Percentiles rank a stretch among this genome's conserved stretches.
phyloP scores from a whole-genome alignment of 2,329 filamentous ascomycete genomes.

The Purpureocillium lavendulum region DNA sequence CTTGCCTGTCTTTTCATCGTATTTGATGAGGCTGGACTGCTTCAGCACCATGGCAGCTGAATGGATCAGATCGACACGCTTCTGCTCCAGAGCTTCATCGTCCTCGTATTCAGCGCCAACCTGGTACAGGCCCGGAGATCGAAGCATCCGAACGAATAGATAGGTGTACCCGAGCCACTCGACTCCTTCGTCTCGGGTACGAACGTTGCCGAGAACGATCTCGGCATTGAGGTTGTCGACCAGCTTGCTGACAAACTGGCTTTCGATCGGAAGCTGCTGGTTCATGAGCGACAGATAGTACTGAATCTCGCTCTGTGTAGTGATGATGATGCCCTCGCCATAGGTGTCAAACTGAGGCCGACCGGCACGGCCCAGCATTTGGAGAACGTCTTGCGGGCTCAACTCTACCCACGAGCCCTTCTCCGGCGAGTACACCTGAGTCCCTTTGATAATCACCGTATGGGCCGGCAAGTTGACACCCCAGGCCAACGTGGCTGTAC shows the following conservation, averaged over 20 bases:
- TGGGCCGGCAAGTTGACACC: conserved; percentile 97
- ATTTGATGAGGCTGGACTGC: conserved; percentile 83
- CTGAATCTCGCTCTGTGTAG: conserved; percentile 86
- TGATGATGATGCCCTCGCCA: conserved; percentile 98
- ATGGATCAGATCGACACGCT: conserved; percentile 93
- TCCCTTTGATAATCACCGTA: conserved; percentile 98
- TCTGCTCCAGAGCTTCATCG: conserved; percentile 86
- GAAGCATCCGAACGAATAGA: conserved; percentile 93
- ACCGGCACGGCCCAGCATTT: conserved; percentile 97
- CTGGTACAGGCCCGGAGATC: conserved; percentile 89
- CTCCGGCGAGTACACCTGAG: conserved; percentile 94
- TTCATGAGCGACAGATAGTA: conserved; percentile 97
- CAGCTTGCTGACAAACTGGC: conserved; percentile 85
- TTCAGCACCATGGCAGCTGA: conserved; percentile 83
- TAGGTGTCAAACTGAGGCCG: conserved; percentile 96
- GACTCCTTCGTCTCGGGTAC: conserved; percentile 89
- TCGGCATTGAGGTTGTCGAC: conserved; percentile 97
- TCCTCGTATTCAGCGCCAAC: conserved; percentile 94
- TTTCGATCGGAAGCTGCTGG: conserved; percentile 95
- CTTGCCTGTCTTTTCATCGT: conserved; percentile 86
- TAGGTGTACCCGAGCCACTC: conserved; percentile 99
- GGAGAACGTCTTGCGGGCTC: conserved; percentile 92
- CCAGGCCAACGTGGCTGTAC: conserved; percentile 97
- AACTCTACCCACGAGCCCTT: conserved; percentile 98
- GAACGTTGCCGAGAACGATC: conserved; percentile 86